Evolutionary conservation across 345 rosid species (phyloP).

Genomic region (Limnanthes douglasii): DNA sequence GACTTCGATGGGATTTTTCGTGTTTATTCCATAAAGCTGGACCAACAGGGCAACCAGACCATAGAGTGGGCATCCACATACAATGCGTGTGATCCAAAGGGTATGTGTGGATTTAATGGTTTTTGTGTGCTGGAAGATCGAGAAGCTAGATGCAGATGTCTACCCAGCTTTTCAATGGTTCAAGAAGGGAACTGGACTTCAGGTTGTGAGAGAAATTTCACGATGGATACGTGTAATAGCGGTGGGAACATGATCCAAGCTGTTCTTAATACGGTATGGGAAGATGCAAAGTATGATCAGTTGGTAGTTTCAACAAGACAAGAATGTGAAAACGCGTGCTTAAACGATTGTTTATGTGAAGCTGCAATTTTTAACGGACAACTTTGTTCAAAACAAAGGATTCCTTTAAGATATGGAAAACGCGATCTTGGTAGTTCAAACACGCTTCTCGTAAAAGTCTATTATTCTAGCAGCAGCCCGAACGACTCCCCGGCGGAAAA

Average conservation of each 20-base stretch:
- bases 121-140: no score
- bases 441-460: constrained; percentile 26
- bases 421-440: constrained; percentile 1
- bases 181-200: constrained; percentile 14
- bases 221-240: constrained; percentile 21
- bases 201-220: constrained; percentile 25
- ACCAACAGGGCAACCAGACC: no score
- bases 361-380: constrained; percentile 16
- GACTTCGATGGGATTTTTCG: no score
- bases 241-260: background rate
- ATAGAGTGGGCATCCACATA: no score
- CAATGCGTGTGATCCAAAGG: no score
- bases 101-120: no score
- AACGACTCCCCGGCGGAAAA: background rate
- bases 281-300: constrained; percentile 11
- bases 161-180: constrained; percentile 6
- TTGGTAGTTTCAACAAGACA: constrained; percentile 7
- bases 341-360: constrained; percentile 42
- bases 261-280: background rate
- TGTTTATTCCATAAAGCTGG: no score
- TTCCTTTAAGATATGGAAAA: constrained; percentile 27
- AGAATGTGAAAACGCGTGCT: constrained; percentile 30
- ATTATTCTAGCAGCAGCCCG: no score
- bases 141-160: constrained; percentile 21
- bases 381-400: constrained; percentile 34